Evolutionary conservation across 2,329 filamentous ascomycete species (phyloP), one percentile per base, ranked within the genome.

Genomic region (Hypomyces rosellus): DNA sequence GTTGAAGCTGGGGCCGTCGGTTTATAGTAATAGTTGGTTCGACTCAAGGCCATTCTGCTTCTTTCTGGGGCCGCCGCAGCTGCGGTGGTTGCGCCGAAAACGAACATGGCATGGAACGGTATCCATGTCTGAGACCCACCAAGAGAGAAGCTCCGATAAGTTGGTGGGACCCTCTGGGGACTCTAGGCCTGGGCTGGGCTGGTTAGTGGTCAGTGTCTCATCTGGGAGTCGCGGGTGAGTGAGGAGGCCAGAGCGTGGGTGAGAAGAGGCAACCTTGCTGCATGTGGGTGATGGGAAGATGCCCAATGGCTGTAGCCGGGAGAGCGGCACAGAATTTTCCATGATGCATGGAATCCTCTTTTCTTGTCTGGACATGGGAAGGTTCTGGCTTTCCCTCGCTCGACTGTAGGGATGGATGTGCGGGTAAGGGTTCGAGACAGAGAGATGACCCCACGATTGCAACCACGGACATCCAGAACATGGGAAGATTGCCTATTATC

Each of bases 221-320:
- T 51, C 47, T 44, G 45, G 45, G 30, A 30, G 25, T 30, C 25
- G 25, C 25, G 25, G 9, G 25, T 11, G 6, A 30, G 25, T 30
- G 25, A 30, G 41, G 45, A 48, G 38, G 45, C 33, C 20, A 34
- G 38, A 30, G 40, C 40, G 34, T 34, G 33, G 37, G 30, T 33
- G 45, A 1, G 4, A 34, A 30, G 41, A 14, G 39, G 8, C 4
- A 8, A 11, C 6, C 25, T 8, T 7, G 9, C 25, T 30, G 25
- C 50, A 51, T 51, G 50, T 51, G 50, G 45, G 34, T 36, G 46
- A 13, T 43, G 45, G 40, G 37, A 36, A 12, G 37, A 45, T 36
- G 45, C 45, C 50, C 45, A 51, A 40, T 51, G 50, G 50, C 45
- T 45, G 25, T 34, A 13, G 6, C 45, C 40, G 50, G 50, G 48